Percentiles rank a stretch among this genome's conserved stretches.
These are phyloP conservation scores for Helotiales sp. DNA, from an alignment of 2,329 filamentous ascomycete genomes.

Conservation along the genomic window DNA sequence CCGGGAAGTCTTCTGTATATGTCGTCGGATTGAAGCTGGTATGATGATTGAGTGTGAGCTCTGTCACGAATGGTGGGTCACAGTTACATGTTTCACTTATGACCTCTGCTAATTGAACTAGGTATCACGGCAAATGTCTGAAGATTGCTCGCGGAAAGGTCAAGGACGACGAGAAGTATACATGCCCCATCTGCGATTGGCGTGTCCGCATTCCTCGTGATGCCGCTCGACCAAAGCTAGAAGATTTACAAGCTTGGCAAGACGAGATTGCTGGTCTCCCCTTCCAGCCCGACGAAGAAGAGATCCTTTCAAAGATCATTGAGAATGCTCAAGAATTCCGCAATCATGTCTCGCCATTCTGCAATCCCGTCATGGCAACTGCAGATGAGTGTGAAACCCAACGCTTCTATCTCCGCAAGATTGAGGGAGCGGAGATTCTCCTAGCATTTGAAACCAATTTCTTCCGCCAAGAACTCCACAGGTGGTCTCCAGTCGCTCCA, in stretches of 20 bases:
- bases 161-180: conserved; percentile 98
- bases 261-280: conserved; percentile 81
- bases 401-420: conserved; percentile 94
- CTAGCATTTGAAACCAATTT: conserved; percentile 96
- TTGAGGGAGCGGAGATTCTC: conserved; percentile 94
- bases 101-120: conserved; percentile 42
- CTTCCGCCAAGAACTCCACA: conserved; percentile 93
- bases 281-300: conserved; percentile 95
- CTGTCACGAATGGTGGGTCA: conserved; percentile 90
- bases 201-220: conserved; percentile 96
- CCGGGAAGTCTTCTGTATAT: conserved; percentile 94
- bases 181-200: conserved; percentile 97
- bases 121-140: conserved; percentile 97
- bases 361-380: conserved; percentile 80
- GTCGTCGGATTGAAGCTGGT: conserved; percentile 87
- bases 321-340: conserved; percentile 84
- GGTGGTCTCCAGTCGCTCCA: conserved; percentile 89
- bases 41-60: conserved; percentile 99
- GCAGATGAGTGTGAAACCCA: conserved; percentile 87
- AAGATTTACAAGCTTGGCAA: conserved; percentile 83
- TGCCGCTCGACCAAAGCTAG: conserved; percentile 91
- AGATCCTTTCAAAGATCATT: conserved; percentile 83
- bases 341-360: conserved; percentile 78
- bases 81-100: not conserved
- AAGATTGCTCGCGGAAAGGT: conserved; percentile 98